Evolutionary conservation across 805 yeast genomes (phyloP).

Genomic region (Cyberlindnera bimundalis): DNA sequence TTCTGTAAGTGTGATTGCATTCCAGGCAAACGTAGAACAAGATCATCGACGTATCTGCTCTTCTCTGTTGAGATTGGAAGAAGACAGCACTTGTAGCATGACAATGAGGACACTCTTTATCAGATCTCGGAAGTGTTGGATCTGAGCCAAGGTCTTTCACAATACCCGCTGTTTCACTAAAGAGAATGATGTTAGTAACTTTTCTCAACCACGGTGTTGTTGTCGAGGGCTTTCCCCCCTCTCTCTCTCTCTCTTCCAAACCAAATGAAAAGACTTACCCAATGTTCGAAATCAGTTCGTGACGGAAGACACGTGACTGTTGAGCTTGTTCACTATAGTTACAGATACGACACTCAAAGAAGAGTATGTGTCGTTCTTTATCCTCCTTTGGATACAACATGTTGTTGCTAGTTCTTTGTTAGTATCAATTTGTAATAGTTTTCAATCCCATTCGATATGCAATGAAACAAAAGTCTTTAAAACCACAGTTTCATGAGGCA

Average conservation of each 20-base stretch:
- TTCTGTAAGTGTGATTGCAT: constrained; percentile 67
- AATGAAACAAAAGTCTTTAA: too few species aligned
- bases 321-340: constrained; percentile 90
- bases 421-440: too few species aligned
- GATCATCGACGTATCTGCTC: constrained; percentile 94
- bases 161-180: constrained; percentile 86
- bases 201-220: too few species aligned
- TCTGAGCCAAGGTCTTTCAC: constrained; percentile 94
- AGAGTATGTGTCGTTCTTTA: constrained; percentile 60
- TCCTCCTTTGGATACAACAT: constrained; percentile 98
- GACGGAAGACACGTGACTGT: constrained; percentile 82
- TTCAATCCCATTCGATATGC: too few species aligned
- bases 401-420: too few species aligned
- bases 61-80: constrained; percentile 93
- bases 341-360: constrained; percentile 94
- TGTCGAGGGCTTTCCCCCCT: too few species aligned
- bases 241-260: too few species aligned
- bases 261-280: constrained; percentile 35
- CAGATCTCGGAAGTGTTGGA: constrained; percentile 96
- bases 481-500: too few species aligned
- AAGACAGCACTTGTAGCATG: constrained; percentile 88
- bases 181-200: constrained; percentile 11
- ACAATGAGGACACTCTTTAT: constrained; percentile 90
- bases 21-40: constrained; percentile 87
- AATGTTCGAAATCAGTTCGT: constrained; percentile 86